Percentiles rank a stretch among this genome's conserved stretches.
phyloP scores from a whole-genome alignment of 345 rosid species.

The Iberis pinnata region DNA sequence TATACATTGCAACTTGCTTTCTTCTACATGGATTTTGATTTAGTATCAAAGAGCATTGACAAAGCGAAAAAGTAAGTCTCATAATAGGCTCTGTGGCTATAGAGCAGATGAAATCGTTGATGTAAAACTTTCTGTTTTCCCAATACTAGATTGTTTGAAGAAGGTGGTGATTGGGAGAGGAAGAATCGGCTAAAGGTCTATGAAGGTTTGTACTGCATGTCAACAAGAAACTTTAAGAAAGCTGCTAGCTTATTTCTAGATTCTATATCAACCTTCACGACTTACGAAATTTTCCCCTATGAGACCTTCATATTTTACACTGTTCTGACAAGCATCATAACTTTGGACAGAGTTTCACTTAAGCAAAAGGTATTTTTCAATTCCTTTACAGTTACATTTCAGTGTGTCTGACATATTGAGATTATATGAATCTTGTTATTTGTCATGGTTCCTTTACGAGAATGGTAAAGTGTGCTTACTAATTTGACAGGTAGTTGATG shows the following conservation, averaged over 20 bases:
- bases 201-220: constrained; percentile 91
- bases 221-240: constrained; percentile 79
- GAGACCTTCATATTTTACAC: constrained; percentile 96
- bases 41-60: constrained; percentile 89
- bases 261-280: constrained; percentile 97
- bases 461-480: constrained; percentile 9
- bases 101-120: not conserved
- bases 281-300: constrained; percentile 90
- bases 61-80: constrained; percentile 78
- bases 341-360: constrained; percentile 89
- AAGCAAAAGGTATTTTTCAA: constrained; percentile 74
- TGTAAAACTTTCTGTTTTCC: constrained; percentile 1
- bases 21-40: constrained; percentile 94
- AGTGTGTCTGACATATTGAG: not conserved
- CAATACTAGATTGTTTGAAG: constrained; percentile 85
- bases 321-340: constrained; percentile 85
- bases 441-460: not conserved
- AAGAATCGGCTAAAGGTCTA: constrained; percentile 96
- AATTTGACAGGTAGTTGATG: constrained; percentile 80
- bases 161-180: constrained; percentile 99
- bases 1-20: constrained; percentile 76
- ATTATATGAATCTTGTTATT: not conserved
- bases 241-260: constrained; percentile 87
- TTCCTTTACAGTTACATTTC: not conserved
- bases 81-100: constrained; percentile 1